Conservation (phyloP, 2,329 filamentous ascomycete genomes). For the Penicillium decumbens region DNA sequence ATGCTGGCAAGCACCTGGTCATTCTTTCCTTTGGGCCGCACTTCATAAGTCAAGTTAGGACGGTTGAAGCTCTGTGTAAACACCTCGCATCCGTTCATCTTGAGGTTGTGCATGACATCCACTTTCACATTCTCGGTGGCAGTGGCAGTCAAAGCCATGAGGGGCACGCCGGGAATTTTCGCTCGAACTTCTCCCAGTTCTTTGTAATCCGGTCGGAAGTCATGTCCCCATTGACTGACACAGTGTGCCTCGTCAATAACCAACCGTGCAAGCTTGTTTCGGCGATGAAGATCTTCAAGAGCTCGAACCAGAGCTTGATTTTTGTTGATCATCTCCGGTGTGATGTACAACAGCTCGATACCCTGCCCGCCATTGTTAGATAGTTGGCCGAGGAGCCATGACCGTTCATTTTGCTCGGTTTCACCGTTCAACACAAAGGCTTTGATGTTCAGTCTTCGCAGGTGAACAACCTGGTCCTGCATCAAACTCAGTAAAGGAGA, state of each 20-base stretch:
- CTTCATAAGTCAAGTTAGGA: slow-evolving; percentile 88
- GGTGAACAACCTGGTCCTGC: slow-evolving; percentile 90
- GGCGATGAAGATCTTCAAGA: slow-evolving; percentile 64
- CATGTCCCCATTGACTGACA: slow-evolving; percentile 98
- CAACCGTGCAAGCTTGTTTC: slow-evolving; percentile 73
- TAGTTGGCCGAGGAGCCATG: slow-evolving; percentile 62
- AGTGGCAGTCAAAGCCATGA: slow-evolving; percentile 94
- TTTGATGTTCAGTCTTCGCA: slow-evolving; percentile 68
- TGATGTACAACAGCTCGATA: slow-evolving; percentile 87
- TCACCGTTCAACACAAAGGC: slow-evolving; percentile 81
- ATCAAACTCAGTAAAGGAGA: slow-evolving; percentile 92
- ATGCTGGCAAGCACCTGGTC: slow-evolving; percentile 52
- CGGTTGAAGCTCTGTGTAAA: slow-evolving; percentile 95
- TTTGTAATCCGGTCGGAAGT: slow-evolving; percentile 96
- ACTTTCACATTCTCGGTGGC: slow-evolving; percentile 88
- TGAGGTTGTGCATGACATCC: slow-evolving; percentile 88
- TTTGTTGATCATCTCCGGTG: slow-evolving; percentile 92
- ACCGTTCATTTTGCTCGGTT: slow-evolving; percentile 58
- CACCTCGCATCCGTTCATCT: slow-evolving; percentile 69
- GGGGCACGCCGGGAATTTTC: slow-evolving; percentile 71
- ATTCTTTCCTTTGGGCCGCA: slow-evolving; percentile 65
- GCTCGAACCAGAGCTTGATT: slow-evolving; percentile 64
- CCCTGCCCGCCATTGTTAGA: slow-evolving; percentile 63
- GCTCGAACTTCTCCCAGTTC: slow-evolving; percentile 68
- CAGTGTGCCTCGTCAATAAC: slow-evolving; percentile 99